phyloP scores from a whole-genome alignment of 2,329 filamentous ascomycete species.

The Drechslerella dactyloides region DNA sequence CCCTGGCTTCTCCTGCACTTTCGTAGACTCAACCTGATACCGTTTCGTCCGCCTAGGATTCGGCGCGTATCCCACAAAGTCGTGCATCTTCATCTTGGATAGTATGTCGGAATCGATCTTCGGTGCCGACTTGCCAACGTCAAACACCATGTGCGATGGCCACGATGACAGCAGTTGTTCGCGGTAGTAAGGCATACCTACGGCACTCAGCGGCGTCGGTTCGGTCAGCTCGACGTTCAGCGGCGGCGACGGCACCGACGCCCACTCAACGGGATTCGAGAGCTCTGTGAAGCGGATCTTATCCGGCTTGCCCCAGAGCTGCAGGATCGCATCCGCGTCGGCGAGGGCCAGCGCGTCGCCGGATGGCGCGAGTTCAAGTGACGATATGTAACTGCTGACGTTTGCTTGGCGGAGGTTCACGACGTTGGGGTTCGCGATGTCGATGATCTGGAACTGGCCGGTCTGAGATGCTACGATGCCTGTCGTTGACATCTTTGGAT shows the following conservation, averaged over 20 bases:
- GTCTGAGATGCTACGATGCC: slow-evolving; percentile 90
- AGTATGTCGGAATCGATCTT: slow-evolving; percentile 76
- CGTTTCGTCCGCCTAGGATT: slow-evolving; percentile 75
- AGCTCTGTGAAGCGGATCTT: slow-evolving; percentile 88
- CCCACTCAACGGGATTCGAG: slow-evolving; percentile 77
- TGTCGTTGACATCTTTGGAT: slow-evolving; percentile 92
- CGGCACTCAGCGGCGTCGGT: slow-evolving; percentile 79
- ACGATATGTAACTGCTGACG: slow-evolving; percentile 73
- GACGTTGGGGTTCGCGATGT: slow-evolving; percentile 90
- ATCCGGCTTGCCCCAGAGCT: slow-evolving; percentile 84
- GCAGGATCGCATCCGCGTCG: slow-evolving; percentile 77
- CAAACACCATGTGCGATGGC: slow-evolving; percentile 82
- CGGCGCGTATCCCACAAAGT: slow-evolving; percentile 80
- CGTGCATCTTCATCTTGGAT: slow-evolving; percentile 69
- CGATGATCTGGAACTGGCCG: slow-evolving; percentile 93
- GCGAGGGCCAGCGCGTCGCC: slow-evolving; percentile 83
- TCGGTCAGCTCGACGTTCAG: slow-evolving; percentile 71
- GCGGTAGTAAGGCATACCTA: slow-evolving; percentile 93
- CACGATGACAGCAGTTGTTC: slow-evolving; percentile 86
- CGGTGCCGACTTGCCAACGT: slow-evolving; percentile 78
- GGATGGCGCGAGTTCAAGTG: slow-evolving; percentile 84
- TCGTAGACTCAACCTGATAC: slow-evolving; percentile 83
- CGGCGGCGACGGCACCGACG: slow-evolving; percentile 68
- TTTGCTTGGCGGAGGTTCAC: slow-evolving; percentile 85
- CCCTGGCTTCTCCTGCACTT: slow-evolving; percentile 67